These are phyloP conservation scores for Lichtheimia ornata DNA, from an alignment of 371 early-diverging fungal genomes.

Conservation along the genomic window DNA sequence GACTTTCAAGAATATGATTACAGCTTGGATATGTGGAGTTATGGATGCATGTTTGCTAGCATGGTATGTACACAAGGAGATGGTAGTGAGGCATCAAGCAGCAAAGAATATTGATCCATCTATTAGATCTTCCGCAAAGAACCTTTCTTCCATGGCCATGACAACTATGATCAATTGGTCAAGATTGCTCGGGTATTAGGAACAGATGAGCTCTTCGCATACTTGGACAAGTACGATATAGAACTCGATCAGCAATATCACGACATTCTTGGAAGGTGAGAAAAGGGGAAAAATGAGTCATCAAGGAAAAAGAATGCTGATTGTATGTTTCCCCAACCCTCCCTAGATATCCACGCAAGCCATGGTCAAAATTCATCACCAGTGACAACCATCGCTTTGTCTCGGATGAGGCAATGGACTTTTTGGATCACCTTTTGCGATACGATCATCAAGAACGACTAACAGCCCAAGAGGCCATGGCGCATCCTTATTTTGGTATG, in stretches of 20 bases:
- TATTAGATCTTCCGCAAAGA: slow-evolving; percentile 84
- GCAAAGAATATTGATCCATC: neutral
- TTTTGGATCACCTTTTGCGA: slow-evolving; percentile 90
- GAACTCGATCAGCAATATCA: slow-evolving; percentile 64
- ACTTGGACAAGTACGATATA: slow-evolving; percentile 95
- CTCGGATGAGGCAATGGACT: slow-evolving; percentile 90
- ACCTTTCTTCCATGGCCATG: slow-evolving; percentile 99
- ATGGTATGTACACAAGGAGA: slow-evolving; percentile 61
- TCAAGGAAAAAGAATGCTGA: neutral
- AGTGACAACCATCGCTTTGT: slow-evolving; percentile 88
- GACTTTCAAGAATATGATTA: slow-evolving; percentile 99
- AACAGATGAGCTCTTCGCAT: slow-evolving; percentile 87
- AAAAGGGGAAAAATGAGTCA: neutral
- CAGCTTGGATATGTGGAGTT: slow-evolving; percentile 99
- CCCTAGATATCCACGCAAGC: slow-evolving; percentile 84
- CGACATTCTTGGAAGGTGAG: slow-evolving; percentile 14
- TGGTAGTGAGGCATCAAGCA: neutral
- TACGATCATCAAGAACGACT: slow-evolving; percentile 98
- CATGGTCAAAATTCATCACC: slow-evolving; percentile 91
- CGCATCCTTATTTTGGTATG: slow-evolving; percentile 85
- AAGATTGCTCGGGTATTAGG: slow-evolving; percentile 98
- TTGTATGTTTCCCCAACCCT: neutral
- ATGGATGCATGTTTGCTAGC: slow-evolving; percentile 99
- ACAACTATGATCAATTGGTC: slow-evolving; percentile 98
- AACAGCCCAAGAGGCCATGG: slow-evolving; percentile 96